These are phyloP conservation scores for Phytopythium helicoides DNA, from an alignment of 352 stramenopile species.

Conservation along the genomic window DNA sequence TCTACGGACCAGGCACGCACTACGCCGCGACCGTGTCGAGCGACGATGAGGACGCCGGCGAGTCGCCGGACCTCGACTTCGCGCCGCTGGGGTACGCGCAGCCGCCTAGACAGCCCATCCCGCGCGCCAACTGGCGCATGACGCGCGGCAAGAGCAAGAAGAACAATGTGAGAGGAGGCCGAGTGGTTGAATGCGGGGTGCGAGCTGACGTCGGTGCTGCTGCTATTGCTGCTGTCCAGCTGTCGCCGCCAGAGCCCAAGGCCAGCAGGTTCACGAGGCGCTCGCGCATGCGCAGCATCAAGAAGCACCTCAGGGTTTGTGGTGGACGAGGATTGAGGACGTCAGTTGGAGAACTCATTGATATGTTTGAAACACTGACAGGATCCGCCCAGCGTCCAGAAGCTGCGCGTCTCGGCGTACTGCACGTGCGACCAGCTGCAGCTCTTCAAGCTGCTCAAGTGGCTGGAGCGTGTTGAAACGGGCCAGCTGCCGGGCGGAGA, in stretches of 20 bases:
- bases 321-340: background rate
- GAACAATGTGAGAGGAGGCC: slow-evolving; percentile 12
- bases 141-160: slow-evolving; percentile 50
- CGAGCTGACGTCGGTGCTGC: slow-evolving; percentile 2
- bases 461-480: slow-evolving; percentile 78
- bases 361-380: background rate
- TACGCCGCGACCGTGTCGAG: slow-evolving; percentile 41
- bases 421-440: slow-evolving; percentile 83
- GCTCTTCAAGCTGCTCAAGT: slow-evolving; percentile 87
- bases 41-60: slow-evolving; percentile 38
- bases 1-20: slow-evolving; percentile 52
- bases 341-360: background rate
- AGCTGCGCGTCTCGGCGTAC: slow-evolving; percentile 83
- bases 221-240: slow-evolving; percentile 4
- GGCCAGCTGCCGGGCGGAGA: slow-evolving; percentile 73
- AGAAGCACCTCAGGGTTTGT: slow-evolving; percentile 63
- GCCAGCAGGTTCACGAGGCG: slow-evolving; percentile 75
- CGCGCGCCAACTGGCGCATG: slow-evolving; percentile 57
- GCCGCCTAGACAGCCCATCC: slow-evolving; percentile 25
- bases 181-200: no score
- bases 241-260: slow-evolving; percentile 27
- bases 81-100: slow-evolving; percentile 40
- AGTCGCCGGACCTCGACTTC: slow-evolving; percentile 42
- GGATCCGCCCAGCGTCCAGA: slow-evolving; percentile 64
- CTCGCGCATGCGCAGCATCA: slow-evolving; percentile 82